Base-by-base conservation (phyloP, 1,284 basidiomycete species). In the Coniophora puteana region DNA sequence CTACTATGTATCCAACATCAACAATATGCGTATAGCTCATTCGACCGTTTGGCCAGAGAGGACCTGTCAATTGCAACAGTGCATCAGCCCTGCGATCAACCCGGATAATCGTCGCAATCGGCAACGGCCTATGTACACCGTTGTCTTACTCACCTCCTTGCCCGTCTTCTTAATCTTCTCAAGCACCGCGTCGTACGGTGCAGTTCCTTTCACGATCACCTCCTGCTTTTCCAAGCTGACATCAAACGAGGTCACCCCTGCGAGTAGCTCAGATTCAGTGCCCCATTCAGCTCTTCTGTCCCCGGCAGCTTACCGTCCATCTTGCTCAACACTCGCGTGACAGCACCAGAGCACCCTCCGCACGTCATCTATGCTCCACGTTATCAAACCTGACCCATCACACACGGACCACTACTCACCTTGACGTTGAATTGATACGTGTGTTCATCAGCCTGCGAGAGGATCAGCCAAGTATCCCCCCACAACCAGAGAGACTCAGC, bases 141-240 rank as follows among this genome's bases (percentile, higher is more conserved):
- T 26, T 16, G 36, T 8, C 24, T 2, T 8, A 54, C 69, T 41
- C 43, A 81, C 80, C 74, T 83, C 77, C 66, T 93, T 93, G 49
- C 90, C 90, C 3, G 89, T 93, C 77, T 91, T 93, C 72, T 80
- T 78, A 61, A 93, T 89, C 70, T 74, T 88, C 36, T 68, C 80
- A 27, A 82, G 61, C 32, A 91, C 69, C 4, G 73, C 71, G 1
- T 90, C 85, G 58, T 86, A 89, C 8, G 72, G 55, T 8, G 78
- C 71, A 4, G 68, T 67, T 12, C 79, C 81, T 18, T 63, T 80
- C 35, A 93, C 89, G 32, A 77, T 48, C 36, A 92, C 89, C 53
- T 76, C 73, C 62, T 93, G 87, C 30, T 67, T 78, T 36, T 79
- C 79, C 22, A 91, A 73, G 54, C 60, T 70, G 49, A 92, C 82